Base-by-base conservation (phyloP, 1,284 basidiomycete genomes). In the Heterobasidion irregulare region DNA sequence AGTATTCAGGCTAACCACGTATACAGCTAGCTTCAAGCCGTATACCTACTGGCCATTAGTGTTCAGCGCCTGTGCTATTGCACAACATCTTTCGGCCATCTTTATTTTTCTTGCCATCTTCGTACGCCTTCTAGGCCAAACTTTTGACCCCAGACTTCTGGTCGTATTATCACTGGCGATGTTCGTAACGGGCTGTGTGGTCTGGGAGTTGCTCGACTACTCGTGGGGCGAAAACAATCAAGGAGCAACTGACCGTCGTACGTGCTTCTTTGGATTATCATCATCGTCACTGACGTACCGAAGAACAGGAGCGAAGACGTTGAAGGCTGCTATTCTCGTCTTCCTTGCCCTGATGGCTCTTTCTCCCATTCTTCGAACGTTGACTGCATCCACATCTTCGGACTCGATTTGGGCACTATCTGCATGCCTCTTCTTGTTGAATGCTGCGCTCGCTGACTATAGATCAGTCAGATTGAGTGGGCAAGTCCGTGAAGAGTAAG, bases 321-420 rank as follows among this genome's bases (percentile, higher is more conserved):
- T 86, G 61, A 88, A 86, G 68, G 89, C 80, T 2, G 85, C 92
- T 7, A 79, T 95, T 48, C 77, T 98, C 52, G 88, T 96, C 55
- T 90, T 94, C 62, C 78, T 98, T 6, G 83, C 92, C 2, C 78
- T 99, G 55, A 82, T 96, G 70, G 86, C 94, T 6, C 77, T 98
- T 47, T 89, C 94, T 0, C 97, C 97, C 1, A 89, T 98, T 5
- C 74, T 99, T 56, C 82, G 89, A 60, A 98, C 95, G 1, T 73
- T 99, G 61, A 97, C 94, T 10, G 91, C 92, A 45, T 92, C 95
- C 8, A 98, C 95, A 0, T 98, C 96, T 16, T 90, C 88, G 12
- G 97, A 99, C 68, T 94, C 93, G 32, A 97, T 98, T 62, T 98
- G 94, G 94, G 95, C 95, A 7, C 72, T 98, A 48, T 83, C 92